Base-by-base conservation (phyloP, 352 stramenopile species). In the Pythium dissimile region DNA sequence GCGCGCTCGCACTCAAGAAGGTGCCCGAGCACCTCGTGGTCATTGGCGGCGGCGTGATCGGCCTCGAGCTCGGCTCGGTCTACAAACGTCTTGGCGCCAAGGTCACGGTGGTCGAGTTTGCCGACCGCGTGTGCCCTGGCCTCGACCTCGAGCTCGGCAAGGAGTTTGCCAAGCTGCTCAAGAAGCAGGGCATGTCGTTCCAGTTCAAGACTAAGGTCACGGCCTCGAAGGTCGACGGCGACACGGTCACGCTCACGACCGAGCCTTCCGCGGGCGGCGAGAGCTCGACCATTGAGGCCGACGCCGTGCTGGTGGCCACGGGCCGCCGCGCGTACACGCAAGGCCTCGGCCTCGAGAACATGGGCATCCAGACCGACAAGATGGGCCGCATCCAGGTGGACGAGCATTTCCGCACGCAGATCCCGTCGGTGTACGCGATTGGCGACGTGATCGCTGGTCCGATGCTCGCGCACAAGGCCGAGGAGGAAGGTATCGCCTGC, bases 381-480 rank as follows among this genome's bases (percentile, higher is more conserved):
- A 71, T 97, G 24, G 97, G 96, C 42, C 91, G 96, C 60, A 96
- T 99, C 71, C 81, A 97, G 66, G 96, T 99, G 2, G 96, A 99
- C 80, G 79, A 95, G 50, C 91, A 99, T 66, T 99, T 99, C 75
- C 82, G 85, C 52, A 99, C 97, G 50, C 87, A 94, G 59, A 88
- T 99, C 20, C 75, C 80, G 16, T 80, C 73, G 54, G 89, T 99
- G 55, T 99, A 94, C 66, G 97, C 97, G 24, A 98, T 99, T 72
- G 97, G 97, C 43, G 97, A 99, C 59, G 95, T 95, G 60, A 99
- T 99, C 59, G 89, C 97, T 54, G 97, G 97, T 41, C 94, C 97
- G 10, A 99, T 99, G 97, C 83, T 99, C 35, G 97, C 97, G 16
- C 97, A 99, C 92, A 99, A 99, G 84, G 97, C 97, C 26, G 97